Conservation (phyloP, 148 eudicot genomes). For the Persicaria maculosa region DNA sequence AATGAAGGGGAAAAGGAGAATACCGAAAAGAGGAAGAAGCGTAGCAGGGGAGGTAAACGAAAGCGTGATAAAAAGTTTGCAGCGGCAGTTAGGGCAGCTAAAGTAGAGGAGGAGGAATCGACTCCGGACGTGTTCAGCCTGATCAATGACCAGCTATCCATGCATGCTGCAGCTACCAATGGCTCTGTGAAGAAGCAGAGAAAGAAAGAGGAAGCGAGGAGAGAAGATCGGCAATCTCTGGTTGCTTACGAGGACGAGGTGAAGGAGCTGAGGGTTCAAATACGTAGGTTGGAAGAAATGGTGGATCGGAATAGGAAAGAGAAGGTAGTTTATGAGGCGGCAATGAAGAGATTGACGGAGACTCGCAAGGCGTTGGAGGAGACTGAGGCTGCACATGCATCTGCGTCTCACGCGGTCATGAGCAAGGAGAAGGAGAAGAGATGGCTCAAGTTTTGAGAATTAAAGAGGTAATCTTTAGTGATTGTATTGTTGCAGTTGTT, state of each 20-base stretch:
- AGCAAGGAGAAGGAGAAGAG: constrained; percentile 79
- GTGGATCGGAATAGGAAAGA: constrained; percentile 68
- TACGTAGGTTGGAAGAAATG: constrained; percentile 81
- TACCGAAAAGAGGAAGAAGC: constrained; percentile 41
- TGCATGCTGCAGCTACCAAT: constrained; percentile 33
- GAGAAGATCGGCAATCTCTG: constrained; percentile 65
- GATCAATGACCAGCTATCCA: constrained; percentile 75
- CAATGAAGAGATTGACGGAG: constrained; percentile 65
- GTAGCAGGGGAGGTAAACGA: constrained; percentile 87
- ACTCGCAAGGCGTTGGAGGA: constrained; percentile 55
- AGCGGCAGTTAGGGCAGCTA: constrained; percentile 58
- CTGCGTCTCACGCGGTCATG: constrained; percentile 64
- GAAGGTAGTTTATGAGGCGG: constrained; percentile 80
- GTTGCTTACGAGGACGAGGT: constrained; percentile 78
- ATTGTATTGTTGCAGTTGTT: neutral
- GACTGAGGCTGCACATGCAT: constrained; percentile 65
- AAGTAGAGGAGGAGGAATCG: constrained; percentile 49
- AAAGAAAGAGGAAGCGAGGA: constrained; percentile 38
- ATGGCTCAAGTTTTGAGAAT: constrained; percentile 80
- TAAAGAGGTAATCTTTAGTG: neutral
- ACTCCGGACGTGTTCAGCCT: constrained; percentile 74
- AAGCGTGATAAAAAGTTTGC: constrained; percentile 85
- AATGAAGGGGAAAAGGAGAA: constrained; percentile 25
- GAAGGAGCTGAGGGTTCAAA: constrained; percentile 54
- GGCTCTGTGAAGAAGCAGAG: constrained; percentile 36